Evolutionary conservation across 441 rosid genomes (phyloP).

Genomic region (Populus hybrid): DNA sequence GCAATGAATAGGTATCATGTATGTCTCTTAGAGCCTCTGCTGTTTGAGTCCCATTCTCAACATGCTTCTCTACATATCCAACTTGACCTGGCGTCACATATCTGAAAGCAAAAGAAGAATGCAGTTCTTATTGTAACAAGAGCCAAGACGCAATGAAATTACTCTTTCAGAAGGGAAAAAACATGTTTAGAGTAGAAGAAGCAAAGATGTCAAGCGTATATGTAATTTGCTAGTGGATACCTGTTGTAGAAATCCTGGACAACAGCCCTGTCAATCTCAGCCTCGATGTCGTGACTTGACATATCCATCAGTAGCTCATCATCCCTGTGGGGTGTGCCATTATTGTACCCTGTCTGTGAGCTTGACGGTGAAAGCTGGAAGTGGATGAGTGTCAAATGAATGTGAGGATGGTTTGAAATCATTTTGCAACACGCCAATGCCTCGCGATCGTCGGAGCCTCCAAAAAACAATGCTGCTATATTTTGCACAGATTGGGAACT

Average conservation of each 20-base stretch:
- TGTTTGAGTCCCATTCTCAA: constrained; percentile 46
- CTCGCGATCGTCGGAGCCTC: constrained; percentile 89
- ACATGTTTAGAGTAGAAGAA: neutral
- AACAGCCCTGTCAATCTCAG: constrained; percentile 44
- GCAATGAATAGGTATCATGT: constrained; percentile 50
- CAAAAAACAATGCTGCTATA: constrained; percentile 66
- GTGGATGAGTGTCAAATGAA: constrained; percentile 54
- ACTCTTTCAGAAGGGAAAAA: neutral
- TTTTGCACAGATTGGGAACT: constrained; percentile 45
- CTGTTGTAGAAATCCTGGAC: constrained; percentile 55
- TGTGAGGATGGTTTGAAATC: constrained; percentile 41
- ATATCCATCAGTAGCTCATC: constrained; percentile 46
- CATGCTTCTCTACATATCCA: constrained; percentile 55
- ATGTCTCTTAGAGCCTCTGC: constrained; percentile 41
- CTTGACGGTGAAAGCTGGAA: constrained; percentile 32
- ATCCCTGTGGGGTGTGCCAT: constrained; percentile 20
- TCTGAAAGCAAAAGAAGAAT: constrained; percentile 24
- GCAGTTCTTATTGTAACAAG: neutral
- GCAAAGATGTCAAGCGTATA: neutral
- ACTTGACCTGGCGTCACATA: constrained; percentile 53
- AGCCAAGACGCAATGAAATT: neutral
- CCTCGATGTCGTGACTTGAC: constrained; percentile 36
- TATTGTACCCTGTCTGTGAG: constrained; percentile 13
- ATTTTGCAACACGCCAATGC: constrained; percentile 73
- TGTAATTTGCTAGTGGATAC: constrained; percentile 14